Conservation (phyloP, 768 basidiomycete genomes). For the Dictyophora rubrovolvata region DNA sequence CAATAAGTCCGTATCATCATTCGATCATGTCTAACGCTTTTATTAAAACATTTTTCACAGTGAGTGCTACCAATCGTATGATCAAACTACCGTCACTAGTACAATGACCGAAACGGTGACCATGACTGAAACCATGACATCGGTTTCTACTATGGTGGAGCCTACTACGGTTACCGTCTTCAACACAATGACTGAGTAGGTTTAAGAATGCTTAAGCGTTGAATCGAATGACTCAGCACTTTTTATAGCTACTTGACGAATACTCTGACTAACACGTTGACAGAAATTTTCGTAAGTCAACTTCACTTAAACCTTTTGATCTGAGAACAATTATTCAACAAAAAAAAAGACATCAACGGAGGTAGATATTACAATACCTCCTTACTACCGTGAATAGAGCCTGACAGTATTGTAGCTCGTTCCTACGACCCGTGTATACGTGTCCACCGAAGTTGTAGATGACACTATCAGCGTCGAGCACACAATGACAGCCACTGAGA, state of each 20-base stretch:
- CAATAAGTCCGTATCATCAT: conserved; percentile 22
- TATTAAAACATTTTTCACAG: conserved; percentile 3
- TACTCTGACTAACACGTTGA: conserved; percentile 14
- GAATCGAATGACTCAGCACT: neutral
- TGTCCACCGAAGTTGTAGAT: conserved; percentile 57
- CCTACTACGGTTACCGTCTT: conserved; percentile 34
- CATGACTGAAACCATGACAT: conserved; percentile 17
- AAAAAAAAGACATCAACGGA: conserved; percentile 34
- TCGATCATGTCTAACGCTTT: neutral
- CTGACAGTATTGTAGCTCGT: conserved; percentile 22
- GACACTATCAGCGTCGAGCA: conserved; percentile 44
- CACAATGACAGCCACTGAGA: conserved; percentile 55
- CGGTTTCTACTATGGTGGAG: conserved; percentile 26
- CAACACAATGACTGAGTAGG: conserved; percentile 25
- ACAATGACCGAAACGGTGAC: conserved; percentile 28
- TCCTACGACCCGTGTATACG: conserved; percentile 57
- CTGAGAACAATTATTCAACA: neutral
- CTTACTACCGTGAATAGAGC: neutral
- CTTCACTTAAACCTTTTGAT: neutral
- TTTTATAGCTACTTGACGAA: conserved; percentile 12
- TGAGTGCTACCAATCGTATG: neutral
- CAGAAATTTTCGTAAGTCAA: conserved; percentile 15
- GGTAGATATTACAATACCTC: conserved; percentile 8
- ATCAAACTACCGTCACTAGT: conserved; percentile 20
- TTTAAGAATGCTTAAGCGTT: neutral